Percentiles rank a stretch among this genome's conserved stretches.
Conservation (phyloP, 805 yeast genomes). For the Cyberlindnera saturnus region DNA sequence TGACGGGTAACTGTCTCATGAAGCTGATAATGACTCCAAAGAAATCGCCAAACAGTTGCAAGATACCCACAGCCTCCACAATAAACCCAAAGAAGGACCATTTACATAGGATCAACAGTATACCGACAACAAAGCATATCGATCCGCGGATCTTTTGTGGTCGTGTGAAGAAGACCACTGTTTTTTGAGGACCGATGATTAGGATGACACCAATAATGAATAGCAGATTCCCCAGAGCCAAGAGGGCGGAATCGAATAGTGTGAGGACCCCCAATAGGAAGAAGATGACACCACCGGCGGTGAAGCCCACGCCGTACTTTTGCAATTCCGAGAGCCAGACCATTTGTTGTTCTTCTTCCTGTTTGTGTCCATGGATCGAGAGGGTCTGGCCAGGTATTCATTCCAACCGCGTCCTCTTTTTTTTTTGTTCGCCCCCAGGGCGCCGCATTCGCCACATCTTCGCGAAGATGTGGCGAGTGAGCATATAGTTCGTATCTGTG, state of each 20-base stretch:
- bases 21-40: slow-evolving; percentile 85
- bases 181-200: slow-evolving; percentile 83
- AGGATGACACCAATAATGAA: slow-evolving; percentile 65
- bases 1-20: slow-evolving; percentile 77
- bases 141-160: slow-evolving; percentile 86
- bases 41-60: slow-evolving; percentile 86
- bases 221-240: slow-evolving; percentile 74
- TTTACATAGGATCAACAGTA: slow-evolving; percentile 65
- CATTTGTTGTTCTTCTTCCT: neutral
- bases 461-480: no score
- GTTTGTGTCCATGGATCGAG: neutral
- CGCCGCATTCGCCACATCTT: neutral
- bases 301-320: slow-evolving; percentile 84
- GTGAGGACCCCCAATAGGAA: slow-evolving; percentile 79
- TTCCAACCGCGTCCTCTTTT: neutral
- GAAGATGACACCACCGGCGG: slow-evolving; percentile 66
- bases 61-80: slow-evolving; percentile 82
- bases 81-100: slow-evolving; percentile 81
- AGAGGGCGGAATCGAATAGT: slow-evolving; percentile 80
- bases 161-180: slow-evolving; percentile 76
- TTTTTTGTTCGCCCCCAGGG: neutral
- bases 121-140: slow-evolving; percentile 70
- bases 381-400: neutral
- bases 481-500: no score
- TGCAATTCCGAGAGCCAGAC: slow-evolving; percentile 16